These are phyloP conservation scores for Boletus smithii DNA, from an alignment of 1,284 basidiomycete species.

Conservation along the genomic window DNA sequence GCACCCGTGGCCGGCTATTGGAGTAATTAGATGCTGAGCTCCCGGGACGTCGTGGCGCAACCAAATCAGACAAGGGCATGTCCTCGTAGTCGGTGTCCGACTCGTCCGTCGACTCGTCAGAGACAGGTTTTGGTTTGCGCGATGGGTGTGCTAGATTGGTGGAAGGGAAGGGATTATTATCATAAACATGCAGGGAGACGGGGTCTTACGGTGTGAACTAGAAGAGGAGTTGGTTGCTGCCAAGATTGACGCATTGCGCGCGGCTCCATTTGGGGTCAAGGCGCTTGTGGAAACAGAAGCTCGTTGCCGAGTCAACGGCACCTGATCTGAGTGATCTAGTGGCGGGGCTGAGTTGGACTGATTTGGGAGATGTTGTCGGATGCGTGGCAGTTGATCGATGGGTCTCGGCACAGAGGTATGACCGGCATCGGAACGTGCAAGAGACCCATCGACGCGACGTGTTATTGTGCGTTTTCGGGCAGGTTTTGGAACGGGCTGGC, in stretches of 20 bases:
- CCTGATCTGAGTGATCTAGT: constrained; percentile 13
- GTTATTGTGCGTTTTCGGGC: constrained; percentile 22
- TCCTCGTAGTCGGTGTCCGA: constrained; percentile 38
- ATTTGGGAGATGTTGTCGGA: too few species aligned
- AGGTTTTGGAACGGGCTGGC: constrained; percentile 23
- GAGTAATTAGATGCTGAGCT: constrained; percentile 40
- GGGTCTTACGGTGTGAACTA: constrained; percentile 17
- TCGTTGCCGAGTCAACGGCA: constrained; percentile 13
- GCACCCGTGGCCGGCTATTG: constrained; percentile 32
- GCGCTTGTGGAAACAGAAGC: constrained; percentile 41
- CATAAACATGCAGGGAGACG: not conserved
- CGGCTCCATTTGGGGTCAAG: constrained; percentile 37
- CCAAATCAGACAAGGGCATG: constrained; percentile 41
- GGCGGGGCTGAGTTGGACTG: constrained; percentile 8
- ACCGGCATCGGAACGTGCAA: constrained; percentile 20
- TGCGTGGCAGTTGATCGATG: not conserved
- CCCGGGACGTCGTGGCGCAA: constrained; percentile 43
- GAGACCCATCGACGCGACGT: too few species aligned
- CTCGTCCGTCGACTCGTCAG: constrained; percentile 25
- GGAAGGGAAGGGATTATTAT: too few species aligned
- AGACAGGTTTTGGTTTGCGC: constrained; percentile 8
- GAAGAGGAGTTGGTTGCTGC: constrained; percentile 22
- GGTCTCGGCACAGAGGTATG: constrained; percentile 10
- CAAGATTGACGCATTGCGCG: constrained; percentile 36
- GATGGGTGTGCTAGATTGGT: too few species aligned